phyloP scores from a whole-genome alignment of 192 early-diverging fungal species.

The Funneliformis geosporum region DNA sequence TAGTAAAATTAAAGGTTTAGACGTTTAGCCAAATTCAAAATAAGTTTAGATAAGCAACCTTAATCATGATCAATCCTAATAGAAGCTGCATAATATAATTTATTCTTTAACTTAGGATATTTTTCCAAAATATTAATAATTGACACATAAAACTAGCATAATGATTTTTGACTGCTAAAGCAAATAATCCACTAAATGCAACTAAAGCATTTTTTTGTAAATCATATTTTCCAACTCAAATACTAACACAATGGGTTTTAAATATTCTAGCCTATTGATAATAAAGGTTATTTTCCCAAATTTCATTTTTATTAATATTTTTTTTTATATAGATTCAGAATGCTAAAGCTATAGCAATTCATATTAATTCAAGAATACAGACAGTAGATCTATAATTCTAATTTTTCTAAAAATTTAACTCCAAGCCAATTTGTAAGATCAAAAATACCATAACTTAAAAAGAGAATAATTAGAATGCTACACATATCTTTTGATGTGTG shows the following conservation, averaged over 20 bases:
- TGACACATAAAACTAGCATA: too few relatives aligned
- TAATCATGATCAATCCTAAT: too few relatives aligned
- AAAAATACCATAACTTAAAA: conserved; percentile 2
- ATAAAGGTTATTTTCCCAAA: not conserved
- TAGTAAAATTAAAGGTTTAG: too few relatives aligned
- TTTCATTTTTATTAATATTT: not conserved
- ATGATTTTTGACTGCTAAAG: too few relatives aligned
- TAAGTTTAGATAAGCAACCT: too few relatives aligned
- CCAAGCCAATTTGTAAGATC: not conserved
- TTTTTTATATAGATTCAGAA: not conserved
- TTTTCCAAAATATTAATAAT: too few relatives aligned
- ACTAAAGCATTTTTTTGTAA: too few relatives aligned
- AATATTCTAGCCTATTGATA: not conserved
- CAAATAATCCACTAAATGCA: too few relatives aligned
- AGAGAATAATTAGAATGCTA: not conserved
- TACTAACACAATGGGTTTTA: not conserved
- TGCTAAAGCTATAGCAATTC: not conserved
- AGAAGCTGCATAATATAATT: too few relatives aligned
- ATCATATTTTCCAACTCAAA: not conserved
- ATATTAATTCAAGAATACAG: not conserved
- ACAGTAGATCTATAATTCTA: not conserved
- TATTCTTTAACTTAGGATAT: too few relatives aligned
- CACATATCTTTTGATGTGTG: conserved; percentile 6
- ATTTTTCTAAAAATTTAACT: conserved; percentile 12
- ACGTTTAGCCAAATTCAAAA: too few relatives aligned